phyloP scores from a whole-genome alignment of 2,329 filamentous ascomycete genomes.

The Diplocarpon mali region DNA sequence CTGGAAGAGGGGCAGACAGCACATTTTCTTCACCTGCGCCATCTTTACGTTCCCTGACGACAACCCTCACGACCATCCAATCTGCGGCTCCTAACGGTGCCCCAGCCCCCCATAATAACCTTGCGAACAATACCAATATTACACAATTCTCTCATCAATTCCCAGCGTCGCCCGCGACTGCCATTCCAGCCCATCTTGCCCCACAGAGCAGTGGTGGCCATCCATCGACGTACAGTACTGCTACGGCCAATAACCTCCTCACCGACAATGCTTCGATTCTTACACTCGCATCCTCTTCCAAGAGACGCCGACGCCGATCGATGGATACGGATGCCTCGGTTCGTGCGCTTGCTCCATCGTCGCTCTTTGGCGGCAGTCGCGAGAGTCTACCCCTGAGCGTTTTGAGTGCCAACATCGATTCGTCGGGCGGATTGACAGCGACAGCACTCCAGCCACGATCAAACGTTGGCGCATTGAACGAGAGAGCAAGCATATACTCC shows the following conservation, averaged over 20 bases:
- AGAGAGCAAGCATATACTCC: slow-evolving; percentile 75
- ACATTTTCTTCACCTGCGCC: slow-evolving; percentile 77
- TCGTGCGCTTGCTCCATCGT: slow-evolving; percentile 71
- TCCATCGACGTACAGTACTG: slow-evolving; percentile 63
- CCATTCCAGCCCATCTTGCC: slow-evolving; percentile 59
- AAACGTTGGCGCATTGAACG: slow-evolving; percentile 34
- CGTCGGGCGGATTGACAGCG: slow-evolving; percentile 32
- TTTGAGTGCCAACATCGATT: slow-evolving; percentile 59
- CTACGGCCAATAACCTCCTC: slow-evolving; percentile 70
- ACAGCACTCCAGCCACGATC: slow-evolving; percentile 43
- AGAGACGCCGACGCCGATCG: slow-evolving; percentile 64
- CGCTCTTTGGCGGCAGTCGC: slow-evolving; percentile 69
- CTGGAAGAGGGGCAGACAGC: slow-evolving; percentile 58
- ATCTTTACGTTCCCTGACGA: slow-evolving; percentile 69
- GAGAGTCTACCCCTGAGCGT: slow-evolving; percentile 72
- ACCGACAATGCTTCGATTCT: slow-evolving; percentile 81
- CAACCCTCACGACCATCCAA: slow-evolving; percentile 77
- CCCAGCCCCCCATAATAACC: slow-evolving; percentile 31
- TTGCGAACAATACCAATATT: slow-evolving; percentile 21
- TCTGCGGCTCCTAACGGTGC: slow-evolving; percentile 49
- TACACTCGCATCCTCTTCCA: slow-evolving; percentile 73
- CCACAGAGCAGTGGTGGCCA: slow-evolving; percentile 37
- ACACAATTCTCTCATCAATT: slow-evolving; percentile 58
- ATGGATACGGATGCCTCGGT: slow-evolving; percentile 82
- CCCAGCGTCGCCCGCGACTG: slow-evolving; percentile 51